phyloP scores from a whole-genome alignment of 257 asterid species.

The Capsicum rhomboideum region DNA sequence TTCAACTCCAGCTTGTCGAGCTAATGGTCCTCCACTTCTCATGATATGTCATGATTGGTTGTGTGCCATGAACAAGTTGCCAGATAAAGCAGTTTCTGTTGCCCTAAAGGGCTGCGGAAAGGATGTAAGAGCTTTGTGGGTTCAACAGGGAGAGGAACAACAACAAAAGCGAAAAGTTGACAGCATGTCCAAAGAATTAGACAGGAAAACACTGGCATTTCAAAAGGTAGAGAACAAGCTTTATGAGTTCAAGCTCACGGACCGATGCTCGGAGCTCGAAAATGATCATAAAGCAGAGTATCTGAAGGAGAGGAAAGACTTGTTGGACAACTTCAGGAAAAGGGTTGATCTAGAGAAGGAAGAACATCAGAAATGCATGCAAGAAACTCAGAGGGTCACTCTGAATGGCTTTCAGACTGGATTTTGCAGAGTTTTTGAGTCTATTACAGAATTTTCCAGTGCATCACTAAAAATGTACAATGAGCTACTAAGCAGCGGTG shows the following conservation, averaged over 20 bases:
- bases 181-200: constrained; percentile 60
- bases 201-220: constrained; percentile 42
- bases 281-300: constrained; percentile 33
- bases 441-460: constrained; percentile 63
- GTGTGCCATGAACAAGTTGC: constrained; percentile 46
- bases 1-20: constrained; percentile 13
- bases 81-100: constrained; percentile 47
- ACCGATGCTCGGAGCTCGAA: constrained; percentile 26
- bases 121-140: constrained; percentile 78
- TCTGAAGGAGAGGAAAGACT: constrained; percentile 41
- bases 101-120: constrained; percentile 61
- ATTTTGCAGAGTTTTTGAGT: constrained; percentile 66
- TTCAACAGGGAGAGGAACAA: constrained; percentile 81
- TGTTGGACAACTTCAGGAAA: constrained; percentile 40
- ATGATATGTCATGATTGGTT: constrained; percentile 57
- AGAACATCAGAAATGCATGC: constrained; percentile 56
- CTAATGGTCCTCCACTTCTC: constrained; percentile 63
- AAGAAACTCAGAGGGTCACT: constrained; percentile 63
- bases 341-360: constrained; percentile 69
- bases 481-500: constrained; percentile 30
- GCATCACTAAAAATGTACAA: constrained; percentile 55
- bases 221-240: constrained; percentile 50
- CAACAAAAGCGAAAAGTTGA: constrained; percentile 80
- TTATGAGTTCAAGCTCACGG: constrained; percentile 40
- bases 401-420: constrained; percentile 78